Evolutionary conservation across 768 basidiomycete genomes (phyloP), one percentile per base, ranked within the genome.

Genomic region (Leucosporidium yakuticum): DNA sequence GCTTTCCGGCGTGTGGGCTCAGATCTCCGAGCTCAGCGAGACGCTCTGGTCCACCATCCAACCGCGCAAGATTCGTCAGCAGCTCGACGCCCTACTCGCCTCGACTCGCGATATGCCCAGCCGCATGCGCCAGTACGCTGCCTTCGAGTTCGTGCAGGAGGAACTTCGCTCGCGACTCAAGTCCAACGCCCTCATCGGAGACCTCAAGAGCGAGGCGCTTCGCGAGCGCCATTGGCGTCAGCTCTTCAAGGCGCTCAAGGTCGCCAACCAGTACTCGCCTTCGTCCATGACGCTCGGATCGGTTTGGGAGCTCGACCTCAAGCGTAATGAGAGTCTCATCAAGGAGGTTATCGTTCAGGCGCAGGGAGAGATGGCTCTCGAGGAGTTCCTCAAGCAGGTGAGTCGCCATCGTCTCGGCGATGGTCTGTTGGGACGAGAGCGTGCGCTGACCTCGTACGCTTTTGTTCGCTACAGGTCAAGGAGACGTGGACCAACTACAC

Each of bases 81-180:
- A 91, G 71, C 87, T 99, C 63, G 95, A 99, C 75, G 86, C 85
- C n/a, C 83, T 98, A 56, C 80, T 98, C 61, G 82, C 85, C 31
- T 91, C 91, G n/a, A 97, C 95, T 29, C 91, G 93, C 81, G 95
- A 98, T 58, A 97, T 99, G 95, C 96, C 96, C 1, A 95, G 91
- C 48, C 84, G 94, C 69, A 99, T 98, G 96, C 85, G 96, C 62
- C 96, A 99, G 77, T 99, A 99, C 78, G 91, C 93, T 14, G 96
- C 96, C 0, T 99, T 97, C 76, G 96, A 98, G 82, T 94, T 90
- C 78, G 92, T 98, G 3, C 94, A 98, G 76, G 95, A 99, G 53
- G 84, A 88, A 27, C 82, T 99, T 63, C 85, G 88, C 55, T 85
- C 87, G 19, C 82, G 93, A 58, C 83, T 97, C 72, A 98, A 96